phyloP scores from a whole-genome alignment of 805 yeast genomes.

The Yarrowia hollandica region DNA sequence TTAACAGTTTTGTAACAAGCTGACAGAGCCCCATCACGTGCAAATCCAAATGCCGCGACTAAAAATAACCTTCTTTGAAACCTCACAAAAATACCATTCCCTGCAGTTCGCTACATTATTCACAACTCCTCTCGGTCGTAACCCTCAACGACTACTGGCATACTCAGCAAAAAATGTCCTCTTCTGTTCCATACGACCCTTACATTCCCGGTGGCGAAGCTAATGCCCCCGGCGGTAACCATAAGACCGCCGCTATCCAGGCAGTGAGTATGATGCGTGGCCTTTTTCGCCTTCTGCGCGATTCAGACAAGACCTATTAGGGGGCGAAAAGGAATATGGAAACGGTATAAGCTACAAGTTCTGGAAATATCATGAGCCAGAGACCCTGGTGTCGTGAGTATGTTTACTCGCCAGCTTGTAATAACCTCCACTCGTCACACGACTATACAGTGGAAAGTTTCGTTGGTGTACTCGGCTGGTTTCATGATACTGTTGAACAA shows the following conservation, averaged over 20 bases:
- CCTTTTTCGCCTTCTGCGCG: neutral
- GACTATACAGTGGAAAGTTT: neutral
- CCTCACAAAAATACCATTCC: slow-evolving; percentile 17
- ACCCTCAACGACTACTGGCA: neutral
- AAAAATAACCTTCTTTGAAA: slow-evolving; percentile 23
- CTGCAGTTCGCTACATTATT: slow-evolving; percentile 18
- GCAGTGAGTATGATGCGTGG: slow-evolving; percentile 53
- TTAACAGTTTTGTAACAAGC: neutral
- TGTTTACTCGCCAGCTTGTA: too few species aligned
- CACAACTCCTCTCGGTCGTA: slow-evolving; percentile 6
- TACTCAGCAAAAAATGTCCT: slow-evolving; percentile 53
- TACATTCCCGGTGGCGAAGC: slow-evolving; percentile 77
- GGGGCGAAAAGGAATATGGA: too few species aligned
- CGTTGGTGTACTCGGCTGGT: too few species aligned
- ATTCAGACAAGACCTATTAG: too few species aligned
- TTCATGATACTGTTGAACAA: too few species aligned
- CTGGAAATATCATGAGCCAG: too few species aligned
- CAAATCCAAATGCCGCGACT: slow-evolving; percentile 26
- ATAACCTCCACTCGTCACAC: neutral
- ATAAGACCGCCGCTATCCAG: slow-evolving; percentile 76
- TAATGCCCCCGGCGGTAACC: slow-evolving; percentile 59
- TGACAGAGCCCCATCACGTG: slow-evolving; percentile 9
- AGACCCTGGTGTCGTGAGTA: too few species aligned
- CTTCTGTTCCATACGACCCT: slow-evolving; percentile 83
- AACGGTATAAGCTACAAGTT: too few species aligned